A percentile compares a stretch with the other conserved stretches of the same genome.
phyloP scores from a whole-genome alignment of 2,329 filamentous ascomycete genomes.

The Dryadomyces sulphureus region DNA sequence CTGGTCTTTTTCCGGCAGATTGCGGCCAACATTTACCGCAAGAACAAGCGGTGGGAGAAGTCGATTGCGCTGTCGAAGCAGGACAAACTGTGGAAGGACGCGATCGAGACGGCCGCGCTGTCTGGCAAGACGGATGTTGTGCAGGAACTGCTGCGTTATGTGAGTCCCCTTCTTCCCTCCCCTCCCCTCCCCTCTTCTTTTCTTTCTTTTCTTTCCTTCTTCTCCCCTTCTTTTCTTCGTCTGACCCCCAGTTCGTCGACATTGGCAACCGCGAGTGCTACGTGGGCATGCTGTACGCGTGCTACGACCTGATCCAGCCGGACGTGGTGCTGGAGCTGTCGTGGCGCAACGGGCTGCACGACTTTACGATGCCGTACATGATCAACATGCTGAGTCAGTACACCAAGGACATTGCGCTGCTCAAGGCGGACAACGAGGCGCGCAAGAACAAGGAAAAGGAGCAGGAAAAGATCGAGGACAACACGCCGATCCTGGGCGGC shows the following conservation, averaged over 20 bases:
- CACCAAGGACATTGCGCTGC: constrained; percentile 63
- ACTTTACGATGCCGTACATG: constrained; percentile 99
- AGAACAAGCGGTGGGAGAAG: constrained; percentile 99
- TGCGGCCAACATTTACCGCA: constrained; percentile 94
- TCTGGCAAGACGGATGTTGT: constrained; percentile 85
- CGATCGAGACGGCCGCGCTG: constrained; percentile 91
- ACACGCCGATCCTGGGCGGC: constrained; percentile 80
- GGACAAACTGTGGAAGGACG: constrained; percentile 98
- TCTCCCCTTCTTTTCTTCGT: too few relatives aligned
- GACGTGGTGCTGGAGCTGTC: constrained; percentile 91
- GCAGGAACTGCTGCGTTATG: constrained; percentile 89
- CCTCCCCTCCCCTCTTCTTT: too few relatives aligned
- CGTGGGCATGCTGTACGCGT: constrained; percentile 98
- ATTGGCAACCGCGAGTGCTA: constrained; percentile 99
- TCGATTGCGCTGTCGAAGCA: constrained; percentile 96
- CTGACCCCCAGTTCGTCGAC: constrained; percentile 98
- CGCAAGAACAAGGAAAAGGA: constrained; percentile 23
- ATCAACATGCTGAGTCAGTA: constrained; percentile 95
- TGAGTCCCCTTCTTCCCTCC: constrained; percentile 51
- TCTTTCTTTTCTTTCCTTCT: too few relatives aligned
- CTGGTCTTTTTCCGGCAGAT: constrained; percentile 99
- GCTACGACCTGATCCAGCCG: constrained; percentile 90
- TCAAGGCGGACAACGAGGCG: constrained; percentile 91
- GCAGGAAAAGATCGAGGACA: constrained; percentile 71
- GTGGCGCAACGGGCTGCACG: constrained; percentile 85